Percentiles rank a stretch among this genome's conserved stretches.
Evolutionary conservation across 768 basidiomycete genomes (phyloP).

Genomic region (Pisolithus sp.): DNA sequence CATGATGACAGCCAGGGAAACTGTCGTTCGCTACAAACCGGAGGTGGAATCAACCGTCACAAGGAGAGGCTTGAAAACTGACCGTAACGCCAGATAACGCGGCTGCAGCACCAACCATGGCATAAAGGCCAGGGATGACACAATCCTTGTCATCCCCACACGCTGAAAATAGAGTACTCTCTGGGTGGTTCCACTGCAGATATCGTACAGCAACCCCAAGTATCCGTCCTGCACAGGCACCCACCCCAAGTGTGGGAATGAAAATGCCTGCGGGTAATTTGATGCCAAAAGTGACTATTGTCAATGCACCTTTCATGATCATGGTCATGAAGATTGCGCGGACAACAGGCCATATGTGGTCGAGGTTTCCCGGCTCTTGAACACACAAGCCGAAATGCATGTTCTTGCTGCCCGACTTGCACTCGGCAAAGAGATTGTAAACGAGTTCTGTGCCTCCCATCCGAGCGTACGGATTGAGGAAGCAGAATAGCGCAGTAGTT

Average conservation of each 20-base stretch:
- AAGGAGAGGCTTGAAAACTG: conserved; percentile 23
- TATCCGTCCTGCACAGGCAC: conserved; percentile 88
- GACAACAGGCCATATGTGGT: conserved; percentile 56
- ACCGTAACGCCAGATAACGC: conserved; percentile 94
- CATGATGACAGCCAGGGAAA: conserved; percentile 93
- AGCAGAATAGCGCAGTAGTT: conserved; percentile 71
- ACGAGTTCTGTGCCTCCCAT: conserved; percentile 97
- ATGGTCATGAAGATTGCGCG: conserved; percentile 67
- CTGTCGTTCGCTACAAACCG: conserved; percentile 63
- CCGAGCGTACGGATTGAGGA: conserved; percentile 82
- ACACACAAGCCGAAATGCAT: conserved; percentile 68
- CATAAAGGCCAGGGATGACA: conserved; percentile 86
- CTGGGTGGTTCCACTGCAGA: conserved; percentile 57
- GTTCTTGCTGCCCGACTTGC: conserved; percentile 49
- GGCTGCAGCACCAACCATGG: conserved; percentile 95
- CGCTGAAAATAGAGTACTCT: conserved; percentile 51
- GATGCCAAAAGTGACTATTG: conserved; percentile 89
- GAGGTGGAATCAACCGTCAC: conserved; percentile 3
- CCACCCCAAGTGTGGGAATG: conserved; percentile 91
- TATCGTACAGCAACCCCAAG: conserved; percentile 78
- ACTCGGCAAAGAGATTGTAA: conserved; percentile 87
- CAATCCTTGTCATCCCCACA: conserved; percentile 67
- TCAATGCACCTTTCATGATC: conserved; percentile 73
- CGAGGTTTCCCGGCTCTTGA: conserved; percentile 47
- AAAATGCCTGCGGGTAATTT: conserved; percentile 92